Evolutionary conservation across 352 stramenopile genomes (phyloP).

Genomic region (Peronospora destructor): DNA sequence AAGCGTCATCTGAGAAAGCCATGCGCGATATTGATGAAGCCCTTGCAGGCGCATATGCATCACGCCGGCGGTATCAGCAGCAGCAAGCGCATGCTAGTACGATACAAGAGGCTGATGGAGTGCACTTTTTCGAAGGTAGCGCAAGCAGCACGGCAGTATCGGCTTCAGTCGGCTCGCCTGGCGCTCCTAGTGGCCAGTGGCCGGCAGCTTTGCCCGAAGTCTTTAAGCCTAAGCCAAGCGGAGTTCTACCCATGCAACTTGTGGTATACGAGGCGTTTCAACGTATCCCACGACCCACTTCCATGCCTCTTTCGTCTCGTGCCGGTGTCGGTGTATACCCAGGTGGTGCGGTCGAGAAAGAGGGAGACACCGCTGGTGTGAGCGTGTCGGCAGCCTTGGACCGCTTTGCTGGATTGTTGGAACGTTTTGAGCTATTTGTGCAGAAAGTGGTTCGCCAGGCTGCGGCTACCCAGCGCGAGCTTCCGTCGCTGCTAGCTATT

Average conservation of each 20-base stretch:
- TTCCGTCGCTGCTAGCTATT: constrained; percentile 64
- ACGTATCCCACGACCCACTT: constrained; percentile 88
- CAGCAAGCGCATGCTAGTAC: constrained; percentile 82
- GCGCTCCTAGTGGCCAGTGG: constrained; percentile 40
- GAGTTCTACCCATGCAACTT: constrained; percentile 90
- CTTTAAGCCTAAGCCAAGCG: constrained; percentile 90
- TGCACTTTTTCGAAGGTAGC: constrained; percentile 75
- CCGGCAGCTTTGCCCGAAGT: constrained; percentile 86
- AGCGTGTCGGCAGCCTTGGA: constrained; percentile 67
- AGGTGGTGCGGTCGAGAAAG: constrained; percentile 38
- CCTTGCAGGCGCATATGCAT: constrained; percentile 79
- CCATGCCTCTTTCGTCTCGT: constrained; percentile 73
- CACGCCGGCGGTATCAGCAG: constrained; percentile 81
- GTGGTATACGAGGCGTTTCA: constrained; percentile 98
- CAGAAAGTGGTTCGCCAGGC: constrained; percentile 80
- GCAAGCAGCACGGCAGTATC: constrained; percentile 26
- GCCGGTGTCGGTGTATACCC: constrained; percentile 28
- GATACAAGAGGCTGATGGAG: constrained; percentile 31
- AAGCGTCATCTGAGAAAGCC: constrained; percentile 98
- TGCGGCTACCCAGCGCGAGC: constrained; percentile 59
- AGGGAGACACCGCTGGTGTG: constrained; percentile 42
- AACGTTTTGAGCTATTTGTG: constrained; percentile 86
- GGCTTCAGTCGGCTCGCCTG: constrained; percentile 30
- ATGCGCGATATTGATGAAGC: constrained; percentile 97
- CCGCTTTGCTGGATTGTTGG: constrained; percentile 75